Evolutionary conservation across 305 asterid genomes (phyloP).

Genomic region (Ajuga reptans): DNA sequence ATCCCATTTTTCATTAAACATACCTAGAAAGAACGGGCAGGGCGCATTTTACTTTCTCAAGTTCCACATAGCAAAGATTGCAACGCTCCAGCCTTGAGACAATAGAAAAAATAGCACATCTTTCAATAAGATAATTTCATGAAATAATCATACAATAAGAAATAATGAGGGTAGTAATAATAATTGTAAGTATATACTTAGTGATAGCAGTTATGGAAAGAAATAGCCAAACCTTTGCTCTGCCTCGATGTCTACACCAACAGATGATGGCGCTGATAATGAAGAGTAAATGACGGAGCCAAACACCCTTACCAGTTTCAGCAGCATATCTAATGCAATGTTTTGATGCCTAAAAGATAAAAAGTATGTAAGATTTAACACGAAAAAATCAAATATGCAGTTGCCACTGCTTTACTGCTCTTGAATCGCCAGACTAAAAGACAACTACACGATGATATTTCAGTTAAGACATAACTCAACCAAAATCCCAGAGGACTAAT

Average conservation of each 20-base stretch:
- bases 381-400: neutral
- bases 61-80: conserved; percentile 81
- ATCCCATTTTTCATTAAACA: neutral
- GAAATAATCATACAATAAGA: neutral
- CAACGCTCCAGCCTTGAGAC: conserved; percentile 79
- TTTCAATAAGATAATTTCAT: conserved; percentile 18
- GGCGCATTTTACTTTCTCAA: conserved; percentile 69
- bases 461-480: neutral
- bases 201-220: neutral
- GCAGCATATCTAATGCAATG: conserved; percentile 73
- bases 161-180: neutral
- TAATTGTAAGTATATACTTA: neutral
- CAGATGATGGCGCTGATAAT: conserved; percentile 69
- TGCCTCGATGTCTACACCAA: conserved; percentile 96
- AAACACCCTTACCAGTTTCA: conserved; percentile 82
- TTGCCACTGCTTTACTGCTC: conserved; percentile 7
- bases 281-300: conserved; percentile 86
- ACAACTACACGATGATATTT: conserved; percentile 16
- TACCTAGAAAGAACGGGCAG: conserved; percentile 74
- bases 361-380: conserved; percentile 23
- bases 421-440: conserved; percentile 1
- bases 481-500: neutral
- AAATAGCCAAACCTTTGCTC: conserved; percentile 68
- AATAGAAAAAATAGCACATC: conserved; percentile 23
- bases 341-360: conserved; percentile 66